Conservation (phyloP, 2,329 filamentous ascomycete genomes). For the Aureobasidium musti region DNA sequence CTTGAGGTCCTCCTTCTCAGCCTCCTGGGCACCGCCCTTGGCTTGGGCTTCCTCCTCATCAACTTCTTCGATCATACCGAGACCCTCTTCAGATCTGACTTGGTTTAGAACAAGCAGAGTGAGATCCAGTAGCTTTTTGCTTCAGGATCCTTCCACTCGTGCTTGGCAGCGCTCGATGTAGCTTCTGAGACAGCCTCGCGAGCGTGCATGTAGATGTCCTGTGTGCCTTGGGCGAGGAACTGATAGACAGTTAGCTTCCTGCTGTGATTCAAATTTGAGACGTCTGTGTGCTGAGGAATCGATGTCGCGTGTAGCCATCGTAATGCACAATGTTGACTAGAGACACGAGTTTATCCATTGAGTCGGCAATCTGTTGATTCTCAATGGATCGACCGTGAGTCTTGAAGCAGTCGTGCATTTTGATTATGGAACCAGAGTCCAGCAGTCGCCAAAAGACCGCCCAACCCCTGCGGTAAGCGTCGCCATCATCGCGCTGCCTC, state of each 20-base stretch:
- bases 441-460: neutral
- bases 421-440: no score
- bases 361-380: neutral
- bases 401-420: neutral
- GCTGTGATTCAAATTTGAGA: neutral
- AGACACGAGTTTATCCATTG: neutral
- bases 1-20: neutral
- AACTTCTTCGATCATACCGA: neutral
- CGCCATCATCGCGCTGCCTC: neutral
- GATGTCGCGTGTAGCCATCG: neutral
- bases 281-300: neutral
- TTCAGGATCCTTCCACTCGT: neutral
- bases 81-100: neutral
- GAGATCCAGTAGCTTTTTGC: neutral
- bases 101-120: neutral
- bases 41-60: neutral
- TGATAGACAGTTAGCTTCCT: neutral
- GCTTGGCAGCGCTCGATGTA: neutral
- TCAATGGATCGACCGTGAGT: neutral
- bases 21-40: neutral
- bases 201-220: neutral
- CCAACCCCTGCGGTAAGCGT: neutral
- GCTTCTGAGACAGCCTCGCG: no score
- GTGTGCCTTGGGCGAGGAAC: neutral
- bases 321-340: neutral